These are phyloP conservation scores for Ophiocordyceps camponoti-rufipedis DNA, from an alignment of 2,329 filamentous ascomycete species.

Conservation along the genomic window DNA sequence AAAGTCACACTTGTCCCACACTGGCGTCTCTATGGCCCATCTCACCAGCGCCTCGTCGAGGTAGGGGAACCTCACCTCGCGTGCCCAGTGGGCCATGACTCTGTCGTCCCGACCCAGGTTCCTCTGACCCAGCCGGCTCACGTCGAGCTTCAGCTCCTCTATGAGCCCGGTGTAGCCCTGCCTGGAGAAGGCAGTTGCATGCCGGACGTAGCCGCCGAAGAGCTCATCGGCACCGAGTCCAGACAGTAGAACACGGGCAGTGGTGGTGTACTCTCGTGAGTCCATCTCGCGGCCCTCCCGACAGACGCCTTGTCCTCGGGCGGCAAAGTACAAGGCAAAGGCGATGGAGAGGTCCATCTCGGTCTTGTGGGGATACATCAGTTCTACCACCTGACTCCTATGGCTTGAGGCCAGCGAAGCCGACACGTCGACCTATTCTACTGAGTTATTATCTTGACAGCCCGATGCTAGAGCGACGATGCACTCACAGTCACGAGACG, in stretches of 20 bases:
- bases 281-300: conserved; percentile 12
- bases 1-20: conserved; percentile 83
- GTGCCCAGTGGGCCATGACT: conserved; percentile 74
- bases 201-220: conserved; percentile 82
- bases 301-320: conserved; percentile 46
- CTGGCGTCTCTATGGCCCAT: conserved; percentile 57
- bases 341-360: conserved; percentile 98
- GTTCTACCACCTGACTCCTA: conserved; percentile 46
- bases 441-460: neutral
- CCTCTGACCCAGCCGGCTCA: conserved; percentile 72
- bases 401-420: conserved; percentile 57
- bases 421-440: conserved; percentile 52
- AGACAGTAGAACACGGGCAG: conserved; percentile 71
- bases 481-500: conserved; percentile 54
- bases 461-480: neutral
- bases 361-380: conserved; percentile 88
- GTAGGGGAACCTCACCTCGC: conserved; percentile 78
- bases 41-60: conserved; percentile 74
- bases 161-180: conserved; percentile 53
- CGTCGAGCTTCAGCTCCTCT: conserved; percentile 71
- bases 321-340: conserved; percentile 85
- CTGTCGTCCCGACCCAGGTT: conserved; percentile 91
- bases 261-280: conserved; percentile 36
- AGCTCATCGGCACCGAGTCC: conserved; percentile 92
- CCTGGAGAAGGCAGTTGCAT: conserved; percentile 56